phyloP scores from a whole-genome alignment of 2,329 filamentous ascomycete genomes.

The Lachnellula occidentalis region DNA sequence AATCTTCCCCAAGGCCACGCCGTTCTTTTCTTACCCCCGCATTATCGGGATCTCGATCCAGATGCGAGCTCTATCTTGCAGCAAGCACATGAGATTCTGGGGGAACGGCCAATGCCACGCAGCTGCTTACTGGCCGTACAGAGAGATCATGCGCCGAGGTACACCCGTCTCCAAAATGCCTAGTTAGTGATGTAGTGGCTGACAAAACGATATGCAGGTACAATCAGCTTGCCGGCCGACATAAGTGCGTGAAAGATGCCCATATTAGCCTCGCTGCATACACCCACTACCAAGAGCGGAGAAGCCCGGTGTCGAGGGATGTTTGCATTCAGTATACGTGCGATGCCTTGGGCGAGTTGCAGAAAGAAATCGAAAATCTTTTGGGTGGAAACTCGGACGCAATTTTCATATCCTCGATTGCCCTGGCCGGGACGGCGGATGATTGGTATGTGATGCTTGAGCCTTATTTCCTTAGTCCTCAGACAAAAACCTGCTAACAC shows the following conservation, averaged over 20 bases:
- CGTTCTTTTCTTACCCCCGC: constrained; percentile 1
- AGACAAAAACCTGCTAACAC: not conserved
- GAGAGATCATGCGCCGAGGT: constrained; percentile 10
- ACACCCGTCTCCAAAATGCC: not conserved
- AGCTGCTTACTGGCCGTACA: constrained; percentile 2
- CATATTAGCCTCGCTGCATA: constrained; percentile 15
- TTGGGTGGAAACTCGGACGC: constrained; percentile 15
- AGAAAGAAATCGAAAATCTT: constrained; percentile 15
- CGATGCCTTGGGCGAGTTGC: constrained; percentile 9
- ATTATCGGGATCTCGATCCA: constrained; percentile 4
- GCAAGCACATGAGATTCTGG: constrained; percentile 12
- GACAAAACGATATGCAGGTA: constrained; percentile 4
- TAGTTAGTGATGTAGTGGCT: not conserved
- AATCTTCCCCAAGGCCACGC: constrained; percentile 1
- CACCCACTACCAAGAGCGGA: constrained; percentile 11
- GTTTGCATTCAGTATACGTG: constrained; percentile 10
- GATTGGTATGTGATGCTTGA: constrained; percentile 9
- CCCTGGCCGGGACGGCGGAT: constrained; percentile 13
- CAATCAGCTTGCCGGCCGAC: constrained; percentile 7
- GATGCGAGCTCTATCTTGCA: constrained; percentile 10
- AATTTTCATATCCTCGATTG: constrained; percentile 14
- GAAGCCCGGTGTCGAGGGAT: constrained; percentile 6
- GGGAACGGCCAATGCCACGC: constrained; percentile 7
- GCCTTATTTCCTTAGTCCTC: not conserved
- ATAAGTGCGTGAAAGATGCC: constrained; percentile 13